phyloP scores from a whole-genome alignment of 768 basidiomycete species.

The Hemileccinum impolitum region DNA sequence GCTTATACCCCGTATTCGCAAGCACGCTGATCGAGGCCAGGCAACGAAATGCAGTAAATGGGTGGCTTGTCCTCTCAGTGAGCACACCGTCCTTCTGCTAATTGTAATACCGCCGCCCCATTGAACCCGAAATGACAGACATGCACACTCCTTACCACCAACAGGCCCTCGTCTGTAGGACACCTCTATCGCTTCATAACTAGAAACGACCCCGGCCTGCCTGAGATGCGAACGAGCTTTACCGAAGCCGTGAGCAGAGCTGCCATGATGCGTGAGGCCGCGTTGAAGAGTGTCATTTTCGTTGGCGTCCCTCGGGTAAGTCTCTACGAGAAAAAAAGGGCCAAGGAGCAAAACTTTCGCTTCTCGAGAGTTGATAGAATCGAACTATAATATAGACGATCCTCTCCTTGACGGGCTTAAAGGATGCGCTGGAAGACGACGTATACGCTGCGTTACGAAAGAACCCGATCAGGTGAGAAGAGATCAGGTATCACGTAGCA shows the following conservation, averaged over 20 bases:
- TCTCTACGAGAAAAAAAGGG: conserved; percentile 6
- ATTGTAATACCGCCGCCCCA: conserved; percentile 18
- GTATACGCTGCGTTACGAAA: conserved; percentile 71
- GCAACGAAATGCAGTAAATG: conserved; percentile 62
- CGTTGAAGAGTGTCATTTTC: conserved; percentile 86
- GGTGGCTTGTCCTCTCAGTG: conserved; percentile 80
- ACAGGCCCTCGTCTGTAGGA: conserved; percentile 75
- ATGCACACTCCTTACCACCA: conserved; percentile 78
- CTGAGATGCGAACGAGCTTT: conserved; percentile 40
- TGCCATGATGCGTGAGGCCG: conserved; percentile 85
- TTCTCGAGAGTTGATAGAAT: conserved; percentile 6
- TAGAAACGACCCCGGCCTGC: conserved; percentile 40
- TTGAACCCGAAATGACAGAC: conserved; percentile 50
- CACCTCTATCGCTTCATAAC: conserved; percentile 80
- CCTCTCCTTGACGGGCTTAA: conserved; percentile 72
- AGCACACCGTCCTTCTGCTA: conserved; percentile 23
- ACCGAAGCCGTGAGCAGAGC: conserved; percentile 66
- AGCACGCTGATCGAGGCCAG: conserved; percentile 66
- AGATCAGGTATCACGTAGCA: conserved; percentile 9
- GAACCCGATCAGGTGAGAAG: conserved; percentile 58
- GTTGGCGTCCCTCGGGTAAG: conserved; percentile 82
- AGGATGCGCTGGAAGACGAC: conserved; percentile 76
- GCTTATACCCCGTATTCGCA: conserved; percentile 53
- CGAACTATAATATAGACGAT: conserved; percentile 56
- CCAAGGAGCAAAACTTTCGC: not conserved